A percentile compares a stretch with the other conserved stretches of the same genome.
Evolutionary conservation across 2,329 filamentous ascomycete species (phyloP).

Genomic region (Arthrobotrys musiformis): DNA sequence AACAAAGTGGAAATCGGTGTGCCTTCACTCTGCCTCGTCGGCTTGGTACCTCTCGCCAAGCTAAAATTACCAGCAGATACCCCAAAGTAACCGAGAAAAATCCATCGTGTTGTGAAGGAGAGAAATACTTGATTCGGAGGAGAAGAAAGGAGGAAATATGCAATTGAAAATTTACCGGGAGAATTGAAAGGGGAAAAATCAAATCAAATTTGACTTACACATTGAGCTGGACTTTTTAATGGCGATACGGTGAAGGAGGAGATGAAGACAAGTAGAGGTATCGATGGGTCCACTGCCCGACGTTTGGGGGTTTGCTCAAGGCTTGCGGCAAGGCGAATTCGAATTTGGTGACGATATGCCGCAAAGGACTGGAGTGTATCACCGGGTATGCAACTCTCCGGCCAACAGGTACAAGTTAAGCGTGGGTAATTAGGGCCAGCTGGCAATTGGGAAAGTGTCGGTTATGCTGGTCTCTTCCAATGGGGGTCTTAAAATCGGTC

Average conservation of each 20-base stretch:
- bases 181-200: background rate
- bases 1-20: slow-evolving; percentile 11
- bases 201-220: slow-evolving; percentile 43
- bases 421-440: slow-evolving; percentile 16
- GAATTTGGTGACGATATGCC: slow-evolving; percentile 15
- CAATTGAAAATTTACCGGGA: background rate
- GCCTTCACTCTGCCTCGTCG: slow-evolving; percentile 33
- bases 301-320: slow-evolving; percentile 42
- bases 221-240: slow-evolving; percentile 41
- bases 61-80: background rate
- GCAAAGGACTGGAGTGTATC: slow-evolving; percentile 31
- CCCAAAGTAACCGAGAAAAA: slow-evolving; percentile 25
- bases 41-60: slow-evolving; percentile 37
- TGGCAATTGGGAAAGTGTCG: slow-evolving; percentile 18
- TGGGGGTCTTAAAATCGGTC: background rate
- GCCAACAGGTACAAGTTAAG: slow-evolving; percentile 9
- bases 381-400: slow-evolving; percentile 35
- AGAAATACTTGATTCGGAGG: slow-evolving; percentile 15
- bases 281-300: slow-evolving; percentile 15
- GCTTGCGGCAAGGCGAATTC: slow-evolving; percentile 53
- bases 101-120: slow-evolving; percentile 34
- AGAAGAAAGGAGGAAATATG: slow-evolving; percentile 26
- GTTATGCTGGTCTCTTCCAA: background rate
- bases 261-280: slow-evolving; percentile 9
- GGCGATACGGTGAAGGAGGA: slow-evolving; percentile 28